Conservation (phyloP, 441 rosid genomes). For the Mallotus japonicus region DNA sequence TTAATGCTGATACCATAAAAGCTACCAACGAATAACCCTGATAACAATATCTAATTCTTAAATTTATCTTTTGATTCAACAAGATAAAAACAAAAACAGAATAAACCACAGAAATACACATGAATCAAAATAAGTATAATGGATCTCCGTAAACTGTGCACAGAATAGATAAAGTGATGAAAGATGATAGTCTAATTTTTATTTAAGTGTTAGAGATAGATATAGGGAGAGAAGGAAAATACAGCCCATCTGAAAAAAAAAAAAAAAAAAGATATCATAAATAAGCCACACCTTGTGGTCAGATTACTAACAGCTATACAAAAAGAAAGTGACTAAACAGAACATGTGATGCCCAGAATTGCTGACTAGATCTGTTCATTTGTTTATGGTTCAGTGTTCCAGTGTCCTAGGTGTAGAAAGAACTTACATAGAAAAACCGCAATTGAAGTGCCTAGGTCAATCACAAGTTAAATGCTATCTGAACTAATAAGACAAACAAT, state of each 20-base stretch:
- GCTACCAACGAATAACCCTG: not conserved
- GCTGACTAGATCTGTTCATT: not conserved
- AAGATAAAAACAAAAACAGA: not conserved
- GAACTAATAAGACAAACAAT: conserved; percentile 5
- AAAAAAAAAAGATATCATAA: not conserved
- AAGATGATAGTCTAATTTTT: not conserved
- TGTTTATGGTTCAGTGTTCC: too few relatives aligned
- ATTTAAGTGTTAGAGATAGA: not conserved
- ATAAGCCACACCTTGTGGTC: not conserved
- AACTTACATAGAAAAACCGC: too few relatives aligned
- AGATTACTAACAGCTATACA: not conserved
- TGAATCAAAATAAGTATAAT: not conserved
- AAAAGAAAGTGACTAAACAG: not conserved
- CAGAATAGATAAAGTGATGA: not conserved
- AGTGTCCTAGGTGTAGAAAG: too few relatives aligned
- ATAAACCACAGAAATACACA: not conserved
- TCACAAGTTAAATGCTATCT: too few relatives aligned
- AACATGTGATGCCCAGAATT: not conserved
- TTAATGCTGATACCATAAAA: not conserved
- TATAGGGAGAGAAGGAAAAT: not conserved
- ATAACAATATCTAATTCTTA: not conserved
- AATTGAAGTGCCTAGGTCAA: too few relatives aligned
- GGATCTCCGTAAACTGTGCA: not conserved
- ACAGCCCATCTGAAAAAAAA: not conserved
- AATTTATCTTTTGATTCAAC: not conserved